A percentile compares a stretch with the other conserved stretches of the same genome.
Conservation (phyloP, 805 yeast species). For the Saccharomycopsis vini region DNA sequence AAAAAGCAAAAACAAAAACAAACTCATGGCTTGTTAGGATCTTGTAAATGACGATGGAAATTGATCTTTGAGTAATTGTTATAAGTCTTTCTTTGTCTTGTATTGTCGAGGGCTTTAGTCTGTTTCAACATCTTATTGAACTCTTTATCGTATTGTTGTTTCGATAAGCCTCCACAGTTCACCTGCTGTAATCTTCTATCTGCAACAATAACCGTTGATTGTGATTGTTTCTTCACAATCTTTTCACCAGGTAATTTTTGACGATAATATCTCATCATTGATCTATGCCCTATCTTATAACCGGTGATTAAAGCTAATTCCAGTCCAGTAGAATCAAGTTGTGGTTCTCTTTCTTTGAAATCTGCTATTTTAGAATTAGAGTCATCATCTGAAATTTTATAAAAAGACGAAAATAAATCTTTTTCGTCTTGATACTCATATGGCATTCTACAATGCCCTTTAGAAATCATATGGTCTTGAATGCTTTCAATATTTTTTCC, state of each 20-base stretch:
- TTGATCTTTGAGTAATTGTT: neutral
- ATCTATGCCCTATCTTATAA: conserved; percentile 70
- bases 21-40: neutral
- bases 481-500: conserved; percentile 82
- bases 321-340: conserved; percentile 40
- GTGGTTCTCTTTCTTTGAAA: conserved; percentile 22
- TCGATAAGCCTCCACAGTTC: conserved; percentile 18
- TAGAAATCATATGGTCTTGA: conserved; percentile 78
- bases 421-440: conserved; percentile 76
- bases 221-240: conserved; percentile 50
- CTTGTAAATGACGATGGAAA: neutral
- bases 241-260: conserved; percentile 40
- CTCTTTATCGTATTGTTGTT: conserved; percentile 29
- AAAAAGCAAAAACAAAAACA: neutral
- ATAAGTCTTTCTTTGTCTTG: neutral
- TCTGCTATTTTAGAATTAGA: conserved; percentile 25
- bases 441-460: conserved; percentile 84
- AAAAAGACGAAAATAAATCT: conserved; percentile 66
- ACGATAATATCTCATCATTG: conserved; percentile 60
- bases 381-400: conserved; percentile 39
- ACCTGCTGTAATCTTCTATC: conserved; percentile 48
- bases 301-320: conserved; percentile 75
- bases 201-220: conserved; percentile 57
- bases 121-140: conserved; percentile 46
- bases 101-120: neutral